Evolutionary conservation across 192 early-diverging fungal genomes (phyloP).

Genomic region (Mortierella claussenii): DNA sequence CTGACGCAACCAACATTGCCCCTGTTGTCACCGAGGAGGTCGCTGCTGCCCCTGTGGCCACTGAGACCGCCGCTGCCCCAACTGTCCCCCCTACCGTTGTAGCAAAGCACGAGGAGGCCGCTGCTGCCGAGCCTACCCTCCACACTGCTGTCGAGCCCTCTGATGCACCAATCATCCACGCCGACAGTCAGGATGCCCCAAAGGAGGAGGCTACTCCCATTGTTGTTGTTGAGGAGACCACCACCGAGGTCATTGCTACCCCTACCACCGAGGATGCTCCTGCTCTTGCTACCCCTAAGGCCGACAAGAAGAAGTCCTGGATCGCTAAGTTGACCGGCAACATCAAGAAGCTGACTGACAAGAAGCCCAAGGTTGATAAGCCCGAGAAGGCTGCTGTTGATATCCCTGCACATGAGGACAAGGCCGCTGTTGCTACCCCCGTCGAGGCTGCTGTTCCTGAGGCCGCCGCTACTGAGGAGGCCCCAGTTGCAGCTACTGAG

Average conservation of each 20-base stretch:
- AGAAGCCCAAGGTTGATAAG: conserved; percentile 52
- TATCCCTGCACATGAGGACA: background rate
- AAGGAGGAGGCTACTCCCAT: conserved; percentile 15
- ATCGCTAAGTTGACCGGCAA: conserved; percentile 45
- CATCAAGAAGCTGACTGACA: conserved; percentile 43
- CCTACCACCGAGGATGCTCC: conserved; percentile 23
- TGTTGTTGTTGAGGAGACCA: conserved; percentile 35
- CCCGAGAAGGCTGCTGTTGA: conserved; percentile 10
- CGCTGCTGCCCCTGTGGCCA: conserved; percentile 3
- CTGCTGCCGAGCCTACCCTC: conserved; percentile 6
- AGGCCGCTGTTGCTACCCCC: background rate
- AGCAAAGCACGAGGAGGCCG: conserved; percentile 11
- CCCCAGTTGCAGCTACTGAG: background rate
- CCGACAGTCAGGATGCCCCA: no score
- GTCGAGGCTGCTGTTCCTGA: conserved; percentile 3
- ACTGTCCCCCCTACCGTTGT: background rate
- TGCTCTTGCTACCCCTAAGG: conserved; percentile 12
- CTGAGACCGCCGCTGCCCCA: background rate
- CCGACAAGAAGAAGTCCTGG: conserved; percentile 51
- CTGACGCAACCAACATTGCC: conserved; percentile 17
- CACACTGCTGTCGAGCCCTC: conserved; percentile 32
- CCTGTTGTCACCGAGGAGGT: background rate
- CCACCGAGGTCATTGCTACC: conserved; percentile 33
- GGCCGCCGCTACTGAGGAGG: conserved; percentile 4
- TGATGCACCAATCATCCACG: conserved; percentile 5